Percentiles rank a stretch among this genome's conserved stretches.
phyloP scores from a whole-genome alignment of 148 eudicot species.

The Rhododendron molle region DNA sequence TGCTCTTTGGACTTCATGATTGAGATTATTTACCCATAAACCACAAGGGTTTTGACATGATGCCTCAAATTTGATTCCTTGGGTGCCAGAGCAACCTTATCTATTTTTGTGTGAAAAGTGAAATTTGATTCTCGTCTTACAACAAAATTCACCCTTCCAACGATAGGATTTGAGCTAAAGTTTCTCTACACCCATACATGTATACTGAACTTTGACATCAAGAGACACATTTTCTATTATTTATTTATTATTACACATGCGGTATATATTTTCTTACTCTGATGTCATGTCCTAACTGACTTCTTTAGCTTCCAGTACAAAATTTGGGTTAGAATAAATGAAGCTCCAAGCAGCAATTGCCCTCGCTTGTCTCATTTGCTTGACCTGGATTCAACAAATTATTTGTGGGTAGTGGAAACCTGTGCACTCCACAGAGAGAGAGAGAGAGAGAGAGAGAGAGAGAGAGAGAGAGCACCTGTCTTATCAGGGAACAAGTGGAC shows the following conservation, averaged over 20 bases:
- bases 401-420: slow-evolving; percentile 52
- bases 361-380: slow-evolving; percentile 38
- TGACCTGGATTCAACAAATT: slow-evolving; percentile 35
- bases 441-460: too few species aligned
- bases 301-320: slow-evolving; percentile 13
- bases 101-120: not conserved
- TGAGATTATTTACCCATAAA: not conserved
- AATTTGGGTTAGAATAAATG: slow-evolving; percentile 31
- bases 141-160: not conserved
- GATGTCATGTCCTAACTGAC: not conserved
- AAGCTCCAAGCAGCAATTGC: slow-evolving; percentile 35
- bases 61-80: not conserved
- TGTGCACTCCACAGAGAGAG: not conserved
- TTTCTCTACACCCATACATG: not conserved
- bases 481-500: slow-evolving; percentile 40
- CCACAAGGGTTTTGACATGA: not conserved
- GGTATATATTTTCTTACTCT: not conserved
- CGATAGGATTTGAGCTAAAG: not conserved
- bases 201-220: not conserved
- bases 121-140: not conserved
- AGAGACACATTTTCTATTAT: not conserved
- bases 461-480: too few species aligned
- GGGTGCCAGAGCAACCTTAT: not conserved
- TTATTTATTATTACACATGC: not conserved
- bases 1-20: not conserved